These are phyloP conservation scores for Penicillium brasilianum DNA, from an alignment of 2,329 filamentous ascomycete species.

Conservation along the genomic window DNA sequence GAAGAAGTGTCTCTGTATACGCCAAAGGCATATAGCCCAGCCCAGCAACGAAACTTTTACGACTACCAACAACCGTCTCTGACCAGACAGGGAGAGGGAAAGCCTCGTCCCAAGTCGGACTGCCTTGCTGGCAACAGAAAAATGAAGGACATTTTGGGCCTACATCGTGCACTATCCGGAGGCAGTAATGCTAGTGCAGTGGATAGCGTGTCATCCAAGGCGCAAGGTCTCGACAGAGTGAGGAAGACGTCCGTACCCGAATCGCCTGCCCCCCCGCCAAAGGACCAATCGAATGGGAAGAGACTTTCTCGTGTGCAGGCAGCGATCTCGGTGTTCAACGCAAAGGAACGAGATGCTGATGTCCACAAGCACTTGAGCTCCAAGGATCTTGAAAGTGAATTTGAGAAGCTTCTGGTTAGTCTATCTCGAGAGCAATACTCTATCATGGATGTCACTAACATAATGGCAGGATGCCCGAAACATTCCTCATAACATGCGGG, in stretches of 20 bases:
- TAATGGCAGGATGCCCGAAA: conserved; percentile 77
- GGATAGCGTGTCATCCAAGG: conserved; percentile 28
- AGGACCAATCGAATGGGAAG: conserved; percentile 46
- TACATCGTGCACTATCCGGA: conserved; percentile 35
- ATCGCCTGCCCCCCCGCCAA: conserved; percentile 37
- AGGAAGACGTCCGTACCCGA: conserved; percentile 41
- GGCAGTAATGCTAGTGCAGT: conserved; percentile 20
- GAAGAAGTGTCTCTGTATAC: conserved; percentile 65
- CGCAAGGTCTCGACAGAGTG: conserved; percentile 27
- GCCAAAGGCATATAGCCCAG: conserved; percentile 63
- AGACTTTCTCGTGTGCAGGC: conserved; percentile 64
- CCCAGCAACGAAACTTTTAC: conserved; percentile 66
- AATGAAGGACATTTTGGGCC: conserved; percentile 41
- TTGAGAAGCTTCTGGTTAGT: conserved; percentile 65
- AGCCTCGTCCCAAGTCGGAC: conserved; percentile 59
- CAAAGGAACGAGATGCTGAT: conserved; percentile 57
- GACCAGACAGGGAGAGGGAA: conserved; percentile 44
- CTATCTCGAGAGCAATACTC: conserved; percentile 30
- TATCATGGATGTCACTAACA: conserved; percentile 12
- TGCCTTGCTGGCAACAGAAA: conserved; percentile 50
- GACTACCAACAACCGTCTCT: conserved; percentile 56
- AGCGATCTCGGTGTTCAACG: conserved; percentile 66
- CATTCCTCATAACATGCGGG: conserved; percentile 89
- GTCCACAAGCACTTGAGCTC: conserved; percentile 52
- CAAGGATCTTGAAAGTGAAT: conserved; percentile 65